Conservation (phyloP, 2,329 filamentous ascomycete species). For the Epichloe aotearoae region DNA sequence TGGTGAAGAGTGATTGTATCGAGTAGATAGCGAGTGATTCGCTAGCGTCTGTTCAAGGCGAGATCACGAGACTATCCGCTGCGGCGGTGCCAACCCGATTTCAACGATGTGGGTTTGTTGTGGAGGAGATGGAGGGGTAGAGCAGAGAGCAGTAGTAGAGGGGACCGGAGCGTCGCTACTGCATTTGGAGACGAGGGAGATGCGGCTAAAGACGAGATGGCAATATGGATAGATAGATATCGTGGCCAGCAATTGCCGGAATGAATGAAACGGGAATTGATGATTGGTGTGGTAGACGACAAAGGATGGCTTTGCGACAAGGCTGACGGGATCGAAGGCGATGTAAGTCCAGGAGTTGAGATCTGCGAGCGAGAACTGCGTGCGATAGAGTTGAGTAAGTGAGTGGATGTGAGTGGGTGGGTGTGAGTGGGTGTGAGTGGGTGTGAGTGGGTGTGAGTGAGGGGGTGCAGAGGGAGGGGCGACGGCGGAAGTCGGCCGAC, state of each 20-base stretch:
- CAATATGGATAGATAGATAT: neutral
- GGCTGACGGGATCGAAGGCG: too few species aligned
- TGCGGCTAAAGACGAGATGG: neutral
- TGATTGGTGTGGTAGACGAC: too few species aligned
- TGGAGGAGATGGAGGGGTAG: conserved; percentile 3
- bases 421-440: too few species aligned
- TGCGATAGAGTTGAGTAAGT: too few species aligned
- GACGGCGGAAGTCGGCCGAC: too few species aligned
- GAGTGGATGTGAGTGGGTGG: too few species aligned
- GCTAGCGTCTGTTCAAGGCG: neutral
- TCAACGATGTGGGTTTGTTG: conserved; percentile 2
- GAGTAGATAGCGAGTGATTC: neutral
- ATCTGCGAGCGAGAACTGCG: too few species aligned
- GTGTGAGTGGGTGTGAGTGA: too few species aligned
- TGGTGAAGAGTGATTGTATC: conserved; percentile 1
- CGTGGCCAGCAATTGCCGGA: neutral
- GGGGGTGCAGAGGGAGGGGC: too few species aligned
- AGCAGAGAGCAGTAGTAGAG: neutral
- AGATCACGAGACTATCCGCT: neutral
- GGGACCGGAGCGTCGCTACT: neutral
- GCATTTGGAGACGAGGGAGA: neutral
- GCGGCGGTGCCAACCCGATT: neutral
- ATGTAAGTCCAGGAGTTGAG: too few species aligned
- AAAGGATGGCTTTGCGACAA: too few species aligned
- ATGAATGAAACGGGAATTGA: neutral